These are phyloP conservation scores for Suhomyces panamericanus DNA, from an alignment of 1,139 yeast genomes.

Conservation along the genomic window DNA sequence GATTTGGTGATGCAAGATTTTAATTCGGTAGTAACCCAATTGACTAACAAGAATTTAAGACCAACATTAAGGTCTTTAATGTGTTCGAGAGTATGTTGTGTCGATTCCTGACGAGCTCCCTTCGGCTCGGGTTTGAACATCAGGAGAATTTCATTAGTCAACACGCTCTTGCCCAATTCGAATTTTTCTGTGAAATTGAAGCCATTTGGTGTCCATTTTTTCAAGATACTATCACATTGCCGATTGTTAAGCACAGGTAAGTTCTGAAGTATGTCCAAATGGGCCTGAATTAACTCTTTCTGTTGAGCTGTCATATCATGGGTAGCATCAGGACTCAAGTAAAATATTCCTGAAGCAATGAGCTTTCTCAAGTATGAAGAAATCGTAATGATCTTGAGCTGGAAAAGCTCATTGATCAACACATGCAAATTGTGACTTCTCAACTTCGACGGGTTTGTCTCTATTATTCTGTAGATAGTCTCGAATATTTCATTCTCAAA, in stretches of 20 bases:
- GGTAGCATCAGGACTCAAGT: conserved; percentile 36
- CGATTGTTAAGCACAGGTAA: conserved; percentile 54
- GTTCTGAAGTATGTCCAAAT: conserved; percentile 52
- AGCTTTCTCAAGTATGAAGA: conserved; percentile 73
- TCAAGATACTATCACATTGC: conserved; percentile 51
- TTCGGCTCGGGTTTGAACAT: background rate
- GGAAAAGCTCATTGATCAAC: conserved; percentile 56
- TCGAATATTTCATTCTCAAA: conserved; percentile 49
- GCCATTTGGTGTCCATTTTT: conserved; percentile 36
- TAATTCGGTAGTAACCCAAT: conserved; percentile 45
- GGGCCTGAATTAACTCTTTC: conserved; percentile 22
- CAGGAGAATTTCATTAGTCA: conserved; percentile 25
- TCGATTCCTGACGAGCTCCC: background rate
- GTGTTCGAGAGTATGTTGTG: background rate
- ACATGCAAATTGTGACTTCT: conserved; percentile 44
- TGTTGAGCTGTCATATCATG: conserved; percentile 4
- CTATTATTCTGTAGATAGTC: conserved; percentile 25
- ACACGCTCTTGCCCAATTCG: conserved; percentile 29
- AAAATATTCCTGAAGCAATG: conserved; percentile 81
- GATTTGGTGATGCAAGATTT: conserved; percentile 32
- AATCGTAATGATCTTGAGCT: conserved; percentile 52
- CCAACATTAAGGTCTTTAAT: conserved; percentile 38
- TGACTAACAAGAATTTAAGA: conserved; percentile 41
- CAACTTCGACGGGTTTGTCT: conserved; percentile 19
- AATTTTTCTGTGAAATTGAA: conserved; percentile 36